Evolutionary conservation across 1,284 basidiomycete genomes (phyloP), one percentile per base, ranked within the genome.

Genomic region (Spongispora temasekensis): DNA sequence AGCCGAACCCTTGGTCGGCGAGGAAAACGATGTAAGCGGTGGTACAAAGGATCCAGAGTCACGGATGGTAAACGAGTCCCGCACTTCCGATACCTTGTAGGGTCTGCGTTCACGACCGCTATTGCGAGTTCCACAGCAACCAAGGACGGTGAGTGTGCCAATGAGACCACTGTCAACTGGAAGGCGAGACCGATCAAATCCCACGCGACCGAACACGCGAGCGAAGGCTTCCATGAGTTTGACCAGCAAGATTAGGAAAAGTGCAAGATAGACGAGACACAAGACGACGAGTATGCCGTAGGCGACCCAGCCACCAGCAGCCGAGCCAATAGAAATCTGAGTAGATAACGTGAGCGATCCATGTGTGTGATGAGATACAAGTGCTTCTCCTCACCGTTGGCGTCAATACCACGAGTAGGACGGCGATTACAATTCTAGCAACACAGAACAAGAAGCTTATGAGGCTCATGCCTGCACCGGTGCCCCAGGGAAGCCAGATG

Each of bases 401-500:
- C 48, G 90, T 90, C 58, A 98, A 78, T 63, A 98, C 93, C 67
- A 98, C 89, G 54, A 97, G 80, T 48, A 99, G 76, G 19, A 98
- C 93, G 5, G 93, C 91, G 28, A 95, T 87, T 21, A 95, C 89
- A 69, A 98, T 95, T 65, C 97, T 83, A 32, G 92, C 86, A 4
- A 97, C 92, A 62, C 93, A 95, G 65, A 96, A 89, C 68, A 97
- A 79, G 78, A 97, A 97, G 73, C 92, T 94, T 61, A 95, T 88
- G 23, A 94, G 83, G 17, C 95, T 96, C 96, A 98, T 98, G 65
- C 94, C 93, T 2, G 96, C 95, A 4, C 96, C 95, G 58, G 93
- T 91, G 44, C 93, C 95, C 96, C 96, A 98, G 19, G 96, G 95
- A 60, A 96, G 83, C 94, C 95, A 97, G 44, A 97, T 81, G 61